Base-by-base conservation (phyloP, 2,329 filamentous ascomycete genomes). In the Thelonectria blattea region DNA sequence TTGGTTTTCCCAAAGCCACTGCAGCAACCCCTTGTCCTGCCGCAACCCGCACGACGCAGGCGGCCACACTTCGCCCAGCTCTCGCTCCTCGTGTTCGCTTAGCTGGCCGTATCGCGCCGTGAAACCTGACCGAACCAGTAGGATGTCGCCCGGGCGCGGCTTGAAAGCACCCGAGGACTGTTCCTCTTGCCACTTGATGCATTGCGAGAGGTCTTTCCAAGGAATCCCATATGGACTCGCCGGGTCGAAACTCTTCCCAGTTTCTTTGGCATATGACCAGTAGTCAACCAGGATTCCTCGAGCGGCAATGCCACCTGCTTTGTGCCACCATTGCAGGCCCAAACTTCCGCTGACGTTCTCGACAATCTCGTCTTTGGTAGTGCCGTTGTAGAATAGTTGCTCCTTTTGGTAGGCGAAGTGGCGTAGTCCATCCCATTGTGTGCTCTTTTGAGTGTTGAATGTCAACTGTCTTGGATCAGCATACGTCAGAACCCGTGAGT, bases 341-440 rank as follows among this genome's bases (percentile, higher is more conserved):
- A 60, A 22, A 15, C 47, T 56, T 9, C 57, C 57, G 3, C 50
- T 52, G 5, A 18, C 24, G 6, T 34, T 14, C 2, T 37, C 15
- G 6, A 56, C 20, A 30, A 60, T 60, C 3, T 56, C 57, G 3
- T 60, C 46, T 24, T 47, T 42, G 7, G 52, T 60, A 5, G 41
- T 51, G 5, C 52, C 58, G 12, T 60, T 60, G n/a, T 60, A 60
- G 24, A 60, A 60, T 17, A 56, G 52, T 10, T 52, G 47, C 18
- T 60, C 58, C 10, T 56, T 60, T 43, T 60, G 58, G 17, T 56
- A 60, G 12, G 52, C 58, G n/a, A 60, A 60, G 11, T 60, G 58
- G 8, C 52, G 52, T 8, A 60, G 14, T 14, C 58, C 52, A 18
- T 60, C 58, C 58, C 52, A 60, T 18, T 60, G 58, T 1, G 52